Evolutionary conservation across 2,329 filamentous ascomycete species (phyloP).

Genomic region (Sclerotinia sclerotiorum): DNA sequence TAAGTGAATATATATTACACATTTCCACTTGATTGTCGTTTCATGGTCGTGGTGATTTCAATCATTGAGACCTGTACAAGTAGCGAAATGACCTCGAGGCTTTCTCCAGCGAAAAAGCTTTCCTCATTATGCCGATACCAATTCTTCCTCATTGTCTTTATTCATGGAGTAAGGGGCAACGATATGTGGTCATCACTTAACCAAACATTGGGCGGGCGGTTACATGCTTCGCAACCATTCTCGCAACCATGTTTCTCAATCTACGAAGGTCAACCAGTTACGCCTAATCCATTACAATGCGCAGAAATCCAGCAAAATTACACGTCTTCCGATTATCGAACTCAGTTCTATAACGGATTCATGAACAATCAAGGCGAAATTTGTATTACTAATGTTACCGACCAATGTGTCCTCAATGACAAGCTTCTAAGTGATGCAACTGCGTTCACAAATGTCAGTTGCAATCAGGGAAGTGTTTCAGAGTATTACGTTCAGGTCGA

Average conservation of each 20-base stretch:
- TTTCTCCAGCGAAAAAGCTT: neutral
- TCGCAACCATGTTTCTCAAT: slow-evolving; percentile 38
- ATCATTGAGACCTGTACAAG: neutral
- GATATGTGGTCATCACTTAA: slow-evolving; percentile 28
- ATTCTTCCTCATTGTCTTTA: neutral
- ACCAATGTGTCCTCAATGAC: slow-evolving; percentile 39
- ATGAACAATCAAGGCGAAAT: slow-evolving; percentile 38
- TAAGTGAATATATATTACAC: too few relatives aligned
- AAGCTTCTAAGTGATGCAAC: slow-evolving; percentile 30
- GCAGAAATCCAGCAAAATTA: slow-evolving; percentile 35
- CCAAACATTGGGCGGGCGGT: slow-evolving; percentile 30
- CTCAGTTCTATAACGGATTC: slow-evolving; percentile 32
- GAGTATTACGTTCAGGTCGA: slow-evolving; percentile 29
- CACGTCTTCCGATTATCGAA: slow-evolving; percentile 34
- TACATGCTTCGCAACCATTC: slow-evolving; percentile 33
- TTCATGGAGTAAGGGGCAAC: neutral
- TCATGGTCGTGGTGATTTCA: neutral
- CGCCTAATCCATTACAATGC: slow-evolving; percentile 32
- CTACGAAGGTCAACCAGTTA: slow-evolving; percentile 32
- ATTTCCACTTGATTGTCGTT: neutral
- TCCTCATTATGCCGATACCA: neutral
- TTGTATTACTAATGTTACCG: slow-evolving; percentile 35
- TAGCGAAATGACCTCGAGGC: neutral
- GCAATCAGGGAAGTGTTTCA: slow-evolving; percentile 28
- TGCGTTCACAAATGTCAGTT: slow-evolving; percentile 28